phyloP scores from a whole-genome alignment of 1,284 basidiomycete genomes.

The Psilocybe mexicana region DNA sequence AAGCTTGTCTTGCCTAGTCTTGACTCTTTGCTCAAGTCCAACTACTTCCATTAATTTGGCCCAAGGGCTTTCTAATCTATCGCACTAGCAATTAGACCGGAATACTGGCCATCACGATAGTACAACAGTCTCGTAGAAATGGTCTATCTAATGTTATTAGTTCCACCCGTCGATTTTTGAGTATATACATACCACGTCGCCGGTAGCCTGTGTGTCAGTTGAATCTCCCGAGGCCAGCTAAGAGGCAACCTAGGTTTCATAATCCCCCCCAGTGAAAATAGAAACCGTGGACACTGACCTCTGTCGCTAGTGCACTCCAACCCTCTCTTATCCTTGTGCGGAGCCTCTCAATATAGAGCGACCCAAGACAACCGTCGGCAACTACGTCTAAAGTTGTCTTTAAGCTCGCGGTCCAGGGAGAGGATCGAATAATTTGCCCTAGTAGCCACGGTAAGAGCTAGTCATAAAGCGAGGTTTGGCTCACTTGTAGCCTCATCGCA shows the following conservation, averaged over 20 bases:
- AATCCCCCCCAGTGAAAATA: background rate
- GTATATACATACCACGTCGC: background rate
- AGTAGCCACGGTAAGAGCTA: background rate
- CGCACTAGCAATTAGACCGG: constrained; percentile 11
- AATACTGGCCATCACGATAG: constrained; percentile 18
- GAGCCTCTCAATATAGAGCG: constrained; percentile 9
- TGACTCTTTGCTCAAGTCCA: background rate
- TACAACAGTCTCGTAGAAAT: constrained; percentile 12
- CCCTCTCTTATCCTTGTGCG: constrained; percentile 5
- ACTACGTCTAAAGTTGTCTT: constrained; percentile 27
- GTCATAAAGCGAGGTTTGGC: constrained; percentile 14
- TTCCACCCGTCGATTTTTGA: background rate
- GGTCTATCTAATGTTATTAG: background rate
- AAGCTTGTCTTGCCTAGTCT: too few species aligned
- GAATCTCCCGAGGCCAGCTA: background rate
- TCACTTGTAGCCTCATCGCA: constrained; percentile 19
- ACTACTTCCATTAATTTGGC: too few species aligned
- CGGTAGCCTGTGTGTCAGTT: background rate
- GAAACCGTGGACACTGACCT: background rate
- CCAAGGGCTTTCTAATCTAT: too few species aligned
- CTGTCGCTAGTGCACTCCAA: constrained; percentile 6
- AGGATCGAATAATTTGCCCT: constrained; percentile 39
- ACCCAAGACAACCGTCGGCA: constrained; percentile 7
- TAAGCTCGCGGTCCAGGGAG: constrained; percentile 53
- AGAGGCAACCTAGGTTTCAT: background rate